phyloP scores from a whole-genome alignment of 2,329 filamentous ascomycete genomes.

The Diaporthe batatas region DNA sequence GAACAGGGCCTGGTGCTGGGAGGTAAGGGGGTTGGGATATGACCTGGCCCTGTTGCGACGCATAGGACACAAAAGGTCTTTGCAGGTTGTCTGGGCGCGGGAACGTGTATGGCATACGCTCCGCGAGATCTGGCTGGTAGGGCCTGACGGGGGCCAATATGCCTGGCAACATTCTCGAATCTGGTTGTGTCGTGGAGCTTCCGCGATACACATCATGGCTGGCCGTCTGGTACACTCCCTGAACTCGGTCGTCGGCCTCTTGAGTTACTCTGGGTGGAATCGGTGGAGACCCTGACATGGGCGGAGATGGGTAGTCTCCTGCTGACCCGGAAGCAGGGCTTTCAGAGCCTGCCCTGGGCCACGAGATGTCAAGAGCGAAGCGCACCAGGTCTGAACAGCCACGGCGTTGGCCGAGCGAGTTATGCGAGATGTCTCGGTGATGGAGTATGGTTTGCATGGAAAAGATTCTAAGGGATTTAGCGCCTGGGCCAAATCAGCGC shows the following conservation, averaged over 20 bases:
- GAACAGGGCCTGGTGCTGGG: slow-evolving; percentile 43
- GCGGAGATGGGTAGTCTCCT: slow-evolving; percentile 78
- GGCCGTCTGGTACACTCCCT: slow-evolving; percentile 60
- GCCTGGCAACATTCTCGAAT: slow-evolving; percentile 51
- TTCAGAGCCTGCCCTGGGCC: slow-evolving; percentile 68
- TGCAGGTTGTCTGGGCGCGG: slow-evolving; percentile 55
- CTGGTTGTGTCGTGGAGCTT: slow-evolving; percentile 52
- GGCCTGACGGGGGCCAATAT: slow-evolving; percentile 52
- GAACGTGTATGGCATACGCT: slow-evolving; percentile 57
- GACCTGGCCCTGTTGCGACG: slow-evolving; percentile 50
- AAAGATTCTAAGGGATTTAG: slow-evolving; percentile 45
- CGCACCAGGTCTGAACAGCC: slow-evolving; percentile 67
- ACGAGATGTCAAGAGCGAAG: slow-evolving; percentile 68
- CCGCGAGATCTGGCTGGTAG: slow-evolving; percentile 55
- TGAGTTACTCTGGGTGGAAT: slow-evolving; percentile 70
- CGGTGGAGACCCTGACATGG: slow-evolving; percentile 79
- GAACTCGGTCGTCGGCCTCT: slow-evolving; percentile 69
- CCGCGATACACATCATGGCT: slow-evolving; percentile 67
- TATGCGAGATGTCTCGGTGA: slow-evolving; percentile 58
- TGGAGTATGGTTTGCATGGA: slow-evolving; percentile 69
- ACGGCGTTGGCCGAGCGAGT: slow-evolving; percentile 70
- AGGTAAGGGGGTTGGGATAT: slow-evolving; percentile 50
- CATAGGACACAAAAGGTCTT: slow-evolving; percentile 51
- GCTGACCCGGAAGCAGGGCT: slow-evolving; percentile 66
- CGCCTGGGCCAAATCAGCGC: slow-evolving; percentile 47